Base-by-base conservation (phyloP, 2,329 filamentous ascomycete genomes). In the Pseudogymnoascus sp. region DNA sequence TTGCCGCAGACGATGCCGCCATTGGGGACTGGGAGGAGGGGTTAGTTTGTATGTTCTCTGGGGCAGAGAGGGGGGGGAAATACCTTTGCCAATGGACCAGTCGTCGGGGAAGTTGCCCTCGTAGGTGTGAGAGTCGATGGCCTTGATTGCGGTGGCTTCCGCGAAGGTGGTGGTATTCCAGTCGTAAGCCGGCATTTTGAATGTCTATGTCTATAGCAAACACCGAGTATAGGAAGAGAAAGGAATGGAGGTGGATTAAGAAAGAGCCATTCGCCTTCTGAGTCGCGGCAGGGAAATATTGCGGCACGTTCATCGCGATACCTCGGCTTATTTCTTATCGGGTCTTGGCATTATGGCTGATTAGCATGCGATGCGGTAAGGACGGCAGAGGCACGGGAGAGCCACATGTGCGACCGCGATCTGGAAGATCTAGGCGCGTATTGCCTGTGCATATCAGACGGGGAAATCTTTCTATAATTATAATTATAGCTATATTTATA, bases 1-100 rank as follows among this genome's bases (percentile, higher is more conserved):
- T 81, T 77, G 0, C 84, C 79, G 8, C 86, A 85, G 14, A 88
- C 82, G 67, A 86, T 88, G 62, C 87, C 87, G 59, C 87, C 87
- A 71, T 90, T 85, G 5, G 87, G 86, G 11, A 90, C 87, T 86
- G 68, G 36, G 47, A 50, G 33, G n/a, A 59, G 41, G 57, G 57
- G 47, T 43, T 39, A 11, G 20, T 25, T 28, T 37, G 60, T 12
- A 60, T n/a, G 22, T 18, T 12, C 20, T 22, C 39, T 35, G 39
- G 25, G 33, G n/a, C n/a, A n/a, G n/a, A 12, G 25, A 25, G 18
- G 5, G 15, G 28, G 28, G 15, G n/a, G 43, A 6, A 65, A 60
- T 77, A 83, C 84, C 85, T 65, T 78, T 80, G 61, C 86, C 86
- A 66, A 89, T 87, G 65, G 80, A 82, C 84, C 85, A 89, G 66